Evolutionary conservation across 2,329 filamentous ascomycete genomes (phyloP).

Genomic region (Penicillium aurantiogriseum): DNA sequence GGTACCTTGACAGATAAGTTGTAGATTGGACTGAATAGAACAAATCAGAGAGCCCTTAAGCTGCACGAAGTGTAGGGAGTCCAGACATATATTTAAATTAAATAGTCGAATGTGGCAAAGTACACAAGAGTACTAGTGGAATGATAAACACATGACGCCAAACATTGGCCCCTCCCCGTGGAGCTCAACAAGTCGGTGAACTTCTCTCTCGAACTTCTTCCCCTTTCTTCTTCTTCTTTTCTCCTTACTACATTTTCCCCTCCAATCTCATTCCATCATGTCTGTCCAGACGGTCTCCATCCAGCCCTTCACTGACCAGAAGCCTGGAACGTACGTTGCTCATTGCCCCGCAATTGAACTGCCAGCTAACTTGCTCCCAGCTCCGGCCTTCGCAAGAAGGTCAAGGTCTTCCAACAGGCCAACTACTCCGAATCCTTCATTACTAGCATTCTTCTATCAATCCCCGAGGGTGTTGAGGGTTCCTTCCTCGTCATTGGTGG

Average conservation of each 20-base stretch:
- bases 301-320: conserved; percentile 90
- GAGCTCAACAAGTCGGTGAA: conserved; percentile 28
- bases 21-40: background rate
- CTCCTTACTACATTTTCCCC: conserved; percentile 6
- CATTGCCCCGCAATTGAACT: conserved; percentile 1
- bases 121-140: conserved; percentile 8
- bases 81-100: background rate
- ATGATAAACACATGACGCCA: conserved; percentile 30
- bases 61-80: background rate
- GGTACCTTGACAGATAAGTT: background rate
- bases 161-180: conserved; percentile 16
- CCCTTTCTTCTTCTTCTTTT: conserved; percentile 6
- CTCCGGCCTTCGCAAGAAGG: conserved; percentile 97
- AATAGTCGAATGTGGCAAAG: background rate
- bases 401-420: conserved; percentile 91
- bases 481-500: conserved; percentile 94
- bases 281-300: conserved; percentile 60
- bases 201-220: conserved; percentile 9
- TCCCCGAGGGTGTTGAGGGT: conserved; percentile 86
- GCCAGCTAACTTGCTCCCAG: conserved; percentile 49
- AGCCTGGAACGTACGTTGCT: conserved; percentile 89
- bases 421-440: conserved; percentile 97
- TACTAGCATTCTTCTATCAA: conserved; percentile 89
- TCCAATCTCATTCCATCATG: conserved; percentile 7
- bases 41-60: background rate